phyloP scores from a whole-genome alignment of 164 flowering plant species.

The Tetrastigma voinierianum region DNA sequence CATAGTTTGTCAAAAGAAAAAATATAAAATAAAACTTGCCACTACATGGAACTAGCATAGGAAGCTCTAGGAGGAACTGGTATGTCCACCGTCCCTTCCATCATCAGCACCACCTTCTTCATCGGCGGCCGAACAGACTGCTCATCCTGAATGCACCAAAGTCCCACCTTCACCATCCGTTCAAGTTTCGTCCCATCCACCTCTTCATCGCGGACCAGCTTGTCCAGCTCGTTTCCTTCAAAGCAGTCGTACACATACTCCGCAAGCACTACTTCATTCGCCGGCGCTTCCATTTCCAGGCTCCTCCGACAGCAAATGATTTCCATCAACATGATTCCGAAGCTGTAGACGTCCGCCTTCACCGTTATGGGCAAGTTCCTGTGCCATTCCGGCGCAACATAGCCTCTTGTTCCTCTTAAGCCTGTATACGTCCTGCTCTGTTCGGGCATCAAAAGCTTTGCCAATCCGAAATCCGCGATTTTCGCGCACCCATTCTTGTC shows the following conservation, averaged over 20 bases:
- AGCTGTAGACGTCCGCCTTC: constrained; percentile 24
- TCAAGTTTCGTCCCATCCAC: constrained; percentile 6
- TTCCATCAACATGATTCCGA: constrained; percentile 18
- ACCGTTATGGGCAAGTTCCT: constrained; percentile 18
- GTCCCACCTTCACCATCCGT: constrained; percentile 13
- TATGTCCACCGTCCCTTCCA: constrained; percentile 18
- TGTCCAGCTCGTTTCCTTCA: constrained; percentile 4
- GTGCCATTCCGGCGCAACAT: constrained; percentile 21
- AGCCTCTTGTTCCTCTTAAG: constrained; percentile 18
- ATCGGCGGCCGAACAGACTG: constrained; percentile 16
- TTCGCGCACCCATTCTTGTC: constrained; percentile 8
- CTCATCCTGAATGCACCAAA: constrained; percentile 20
- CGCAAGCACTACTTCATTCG: constrained; percentile 11
- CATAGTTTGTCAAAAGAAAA: too few species aligned
- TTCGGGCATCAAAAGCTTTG: constrained; percentile 17
- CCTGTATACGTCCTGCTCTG: constrained; percentile 15
- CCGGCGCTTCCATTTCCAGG: constrained; percentile 1
- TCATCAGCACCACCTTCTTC: constrained; percentile 20
- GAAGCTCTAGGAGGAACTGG: constrained; percentile 14
- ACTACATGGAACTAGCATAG: background rate
- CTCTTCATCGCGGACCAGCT: constrained; percentile 10
- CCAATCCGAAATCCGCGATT: constrained; percentile 18
- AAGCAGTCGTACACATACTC: constrained; percentile 18
- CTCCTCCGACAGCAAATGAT: constrained; percentile 16
- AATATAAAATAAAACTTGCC: too few species aligned